Conservation (phyloP, 768 basidiomycete genomes). For the Cyathus striatus region DNA sequence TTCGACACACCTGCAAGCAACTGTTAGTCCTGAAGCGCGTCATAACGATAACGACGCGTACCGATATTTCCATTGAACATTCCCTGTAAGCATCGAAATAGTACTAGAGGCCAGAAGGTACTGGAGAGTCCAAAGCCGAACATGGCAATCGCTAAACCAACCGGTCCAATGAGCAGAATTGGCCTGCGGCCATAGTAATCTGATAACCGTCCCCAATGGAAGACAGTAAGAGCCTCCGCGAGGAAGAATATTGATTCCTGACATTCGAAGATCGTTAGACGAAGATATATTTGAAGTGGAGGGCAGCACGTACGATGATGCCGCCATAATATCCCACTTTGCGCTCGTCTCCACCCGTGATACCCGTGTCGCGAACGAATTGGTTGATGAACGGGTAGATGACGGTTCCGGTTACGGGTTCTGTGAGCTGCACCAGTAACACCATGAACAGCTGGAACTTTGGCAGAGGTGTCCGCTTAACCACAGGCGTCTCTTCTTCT, state of each 20-base stretch:
- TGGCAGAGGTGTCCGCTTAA: conserved; percentile 30
- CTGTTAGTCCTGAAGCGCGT: background rate
- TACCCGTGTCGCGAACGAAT: conserved; percentile 36
- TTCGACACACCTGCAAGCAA: conserved; percentile 32
- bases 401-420: conserved; percentile 39
- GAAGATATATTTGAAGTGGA: background rate
- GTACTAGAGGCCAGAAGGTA: conserved; percentile 26
- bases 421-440: conserved; percentile 35
- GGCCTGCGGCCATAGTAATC: conserved; percentile 39
- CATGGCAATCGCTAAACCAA: conserved; percentile 34
- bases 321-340: conserved; percentile 46
- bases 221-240: conserved; percentile 34
- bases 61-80: conserved; percentile 35
- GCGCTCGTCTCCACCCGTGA: conserved; percentile 37
- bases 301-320: conserved; percentile 28
- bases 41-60: conserved; percentile 1
- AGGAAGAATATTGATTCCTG: conserved; percentile 42
- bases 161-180: conserved; percentile 34
- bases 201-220: conserved; percentile 40
- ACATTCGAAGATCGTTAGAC: background rate
- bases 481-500: too few relatives aligned
- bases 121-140: conserved; percentile 36
- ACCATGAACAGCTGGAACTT: conserved; percentile 32
- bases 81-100: conserved; percentile 26
- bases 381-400: conserved; percentile 44